Evolutionary conservation across 78 protist species (phyloP).

Genomic region (Polysphondylium violaceum): DNA sequence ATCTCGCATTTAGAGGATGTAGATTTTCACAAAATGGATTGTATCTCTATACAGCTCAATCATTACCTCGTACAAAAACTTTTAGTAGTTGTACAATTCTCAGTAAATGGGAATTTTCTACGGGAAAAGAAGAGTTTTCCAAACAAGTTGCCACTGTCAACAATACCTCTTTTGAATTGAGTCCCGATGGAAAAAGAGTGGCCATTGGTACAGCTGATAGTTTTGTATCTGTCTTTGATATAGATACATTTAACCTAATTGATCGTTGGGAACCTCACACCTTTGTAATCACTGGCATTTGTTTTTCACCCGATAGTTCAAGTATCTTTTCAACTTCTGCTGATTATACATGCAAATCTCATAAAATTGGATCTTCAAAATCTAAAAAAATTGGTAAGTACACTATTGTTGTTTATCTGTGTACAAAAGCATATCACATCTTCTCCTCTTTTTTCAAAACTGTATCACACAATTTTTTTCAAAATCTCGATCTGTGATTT

Average conservation of each 20-base stretch:
- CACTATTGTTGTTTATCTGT: too few relatives aligned
- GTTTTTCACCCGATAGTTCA: constrained; percentile 44
- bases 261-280: constrained; percentile 74
- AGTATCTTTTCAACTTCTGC: constrained; percentile 38
- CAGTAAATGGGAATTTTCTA: constrained; percentile 5
- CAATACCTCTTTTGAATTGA: constrained; percentile 20
- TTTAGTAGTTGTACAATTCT: constrained; percentile 1
- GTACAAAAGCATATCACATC: too few relatives aligned
- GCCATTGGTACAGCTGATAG: constrained; percentile 45
- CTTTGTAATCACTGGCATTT: constrained; percentile 47
- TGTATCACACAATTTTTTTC: too few relatives aligned
- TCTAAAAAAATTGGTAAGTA: background rate
- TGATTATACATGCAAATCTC: constrained; percentile 42
- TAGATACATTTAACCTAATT: background rate
- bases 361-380: constrained; percentile 18
- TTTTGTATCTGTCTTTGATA: constrained; percentile 2
- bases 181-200: background rate
- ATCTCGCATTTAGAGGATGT: constrained; percentile 51
- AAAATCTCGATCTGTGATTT: too few relatives aligned
- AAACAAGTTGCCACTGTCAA: constrained; percentile 11
- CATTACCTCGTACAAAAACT: constrained; percentile 8
- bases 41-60: background rate
- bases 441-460: too few relatives aligned
- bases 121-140: constrained; percentile 1
- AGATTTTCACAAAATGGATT: constrained; percentile 27